Percentiles rank a stretch among this genome's conserved stretches.
These are phyloP conservation scores for Stephania japonica DNA, from an alignment of 164 flowering plant species.

Conservation along the genomic window DNA sequence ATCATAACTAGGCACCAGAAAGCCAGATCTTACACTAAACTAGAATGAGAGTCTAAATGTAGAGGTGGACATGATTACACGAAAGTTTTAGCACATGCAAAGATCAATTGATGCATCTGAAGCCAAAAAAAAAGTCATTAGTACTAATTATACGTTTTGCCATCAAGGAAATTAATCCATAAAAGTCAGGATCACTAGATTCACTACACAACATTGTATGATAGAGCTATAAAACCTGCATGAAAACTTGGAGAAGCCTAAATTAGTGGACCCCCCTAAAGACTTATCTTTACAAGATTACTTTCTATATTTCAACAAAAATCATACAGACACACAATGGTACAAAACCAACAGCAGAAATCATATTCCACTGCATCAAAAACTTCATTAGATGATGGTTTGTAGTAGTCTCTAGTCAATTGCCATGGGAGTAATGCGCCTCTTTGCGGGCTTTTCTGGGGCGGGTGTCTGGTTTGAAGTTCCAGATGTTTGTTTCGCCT, in stretches of 20 bases:
- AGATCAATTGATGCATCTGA: too few species aligned
- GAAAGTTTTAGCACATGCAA: too few species aligned
- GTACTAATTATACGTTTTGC: too few species aligned
- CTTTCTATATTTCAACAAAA: not conserved
- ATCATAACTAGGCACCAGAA: too few species aligned
- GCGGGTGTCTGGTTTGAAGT: constrained; percentile 19
- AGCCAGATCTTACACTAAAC: too few species aligned
- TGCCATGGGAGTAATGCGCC: constrained; percentile 84
- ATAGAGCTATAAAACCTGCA: not conserved
- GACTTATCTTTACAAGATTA: not conserved
- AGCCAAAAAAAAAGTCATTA: too few species aligned
- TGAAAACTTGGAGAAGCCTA: not conserved
- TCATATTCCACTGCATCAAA: not conserved
- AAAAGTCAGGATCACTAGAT: too few species aligned
- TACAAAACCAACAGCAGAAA: not conserved
- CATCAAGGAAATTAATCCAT: too few species aligned
- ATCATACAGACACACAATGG: not conserved
- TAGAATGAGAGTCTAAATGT: too few species aligned
- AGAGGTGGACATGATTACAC: too few species aligned
- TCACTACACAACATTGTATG: not conserved
- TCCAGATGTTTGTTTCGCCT: constrained; percentile 26
- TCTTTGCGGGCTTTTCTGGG: constrained; percentile 56
- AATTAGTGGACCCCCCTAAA: not conserved
- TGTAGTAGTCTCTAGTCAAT: constrained; percentile 30
- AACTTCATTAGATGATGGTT: not conserved